Percentiles rank a stretch among this genome's conserved stretches.
Conservation (phyloP, 805 yeast genomes). For the Lachancea waltii region DNA sequence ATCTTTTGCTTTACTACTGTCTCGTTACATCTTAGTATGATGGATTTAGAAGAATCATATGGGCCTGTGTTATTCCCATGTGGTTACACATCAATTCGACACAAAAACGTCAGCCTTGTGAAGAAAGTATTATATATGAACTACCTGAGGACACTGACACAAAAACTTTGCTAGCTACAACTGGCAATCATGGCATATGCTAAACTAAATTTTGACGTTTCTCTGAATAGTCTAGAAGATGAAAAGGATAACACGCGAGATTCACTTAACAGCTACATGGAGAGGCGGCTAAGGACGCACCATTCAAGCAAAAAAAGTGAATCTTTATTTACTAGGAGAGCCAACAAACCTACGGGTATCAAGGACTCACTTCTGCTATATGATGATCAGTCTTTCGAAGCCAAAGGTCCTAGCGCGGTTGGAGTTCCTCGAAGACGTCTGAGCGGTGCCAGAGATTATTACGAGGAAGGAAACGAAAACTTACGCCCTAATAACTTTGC, state of each 20-base stretch:
- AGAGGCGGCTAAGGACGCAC: slow-evolving; percentile 1
- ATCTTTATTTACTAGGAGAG: slow-evolving; percentile 3
- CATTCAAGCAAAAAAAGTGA: slow-evolving; percentile 5
- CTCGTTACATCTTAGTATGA: too few relatives aligned
- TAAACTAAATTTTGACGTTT: neutral
- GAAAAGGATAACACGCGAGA: slow-evolving; percentile 1
- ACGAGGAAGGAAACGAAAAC: neutral
- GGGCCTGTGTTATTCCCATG: too few relatives aligned
- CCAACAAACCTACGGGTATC: neutral
- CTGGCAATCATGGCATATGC: neutral
- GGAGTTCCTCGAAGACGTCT: slow-evolving; percentile 5
- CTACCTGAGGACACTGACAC: too few relatives aligned
- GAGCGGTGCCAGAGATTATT: slow-evolving; percentile 7
- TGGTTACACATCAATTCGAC: too few relatives aligned
- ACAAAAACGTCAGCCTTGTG: too few relatives aligned
- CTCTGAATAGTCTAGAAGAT: neutral
- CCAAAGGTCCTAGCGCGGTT: neutral
- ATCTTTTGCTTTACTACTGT: too few relatives aligned
- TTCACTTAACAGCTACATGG: neutral
- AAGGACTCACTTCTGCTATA: slow-evolving; percentile 8
- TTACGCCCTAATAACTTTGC: neutral
- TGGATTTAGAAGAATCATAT: too few relatives aligned
- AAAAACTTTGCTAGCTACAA: too few relatives aligned
- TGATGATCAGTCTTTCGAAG: slow-evolving; percentile 2
- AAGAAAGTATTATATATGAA: too few relatives aligned